A percentile compares a stretch with the other conserved stretches of the same genome.
Evolutionary conservation across 805 yeast species (phyloP).

Genomic region (Schizosaccharomyces osmophilus): DNA sequence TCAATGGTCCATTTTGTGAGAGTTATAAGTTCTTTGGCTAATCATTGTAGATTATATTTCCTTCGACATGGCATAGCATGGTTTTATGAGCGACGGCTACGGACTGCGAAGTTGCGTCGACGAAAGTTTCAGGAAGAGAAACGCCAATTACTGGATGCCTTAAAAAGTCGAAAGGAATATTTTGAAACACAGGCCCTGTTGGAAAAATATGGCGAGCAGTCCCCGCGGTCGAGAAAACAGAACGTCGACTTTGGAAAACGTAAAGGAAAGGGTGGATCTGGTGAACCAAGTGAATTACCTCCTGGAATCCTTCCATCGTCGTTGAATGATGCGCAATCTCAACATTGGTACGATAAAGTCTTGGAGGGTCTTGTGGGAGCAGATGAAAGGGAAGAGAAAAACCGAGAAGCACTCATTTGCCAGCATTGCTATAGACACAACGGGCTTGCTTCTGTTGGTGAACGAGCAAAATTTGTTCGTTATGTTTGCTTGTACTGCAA

Average conservation of each 20-base stretch:
- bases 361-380: not conserved
- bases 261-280: not conserved
- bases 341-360: not conserved
- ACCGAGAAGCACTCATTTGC: constrained; percentile 1
- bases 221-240: not conserved
- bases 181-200: not conserved
- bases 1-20: too few species aligned
- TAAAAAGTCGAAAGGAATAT: not conserved
- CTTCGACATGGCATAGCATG: not conserved
- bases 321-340: not conserved
- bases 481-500: not conserved
- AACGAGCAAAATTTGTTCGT: not conserved
- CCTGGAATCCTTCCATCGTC: not conserved
- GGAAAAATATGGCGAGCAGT: not conserved
- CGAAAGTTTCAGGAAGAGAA: not conserved
- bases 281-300: not conserved
- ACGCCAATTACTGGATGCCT: not conserved
- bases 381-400: not conserved
- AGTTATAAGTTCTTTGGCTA: too few species aligned
- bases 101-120: not conserved
- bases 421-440: not conserved
- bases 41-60: not conserved
- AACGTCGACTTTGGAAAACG: not conserved
- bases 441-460: constrained; percentile 1
- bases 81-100: not conserved